Percentiles rank a stretch among this genome's conserved stretches.
Conservation (phyloP, 352 stramenopile genomes). For the Phytophthora capsici region DNA sequence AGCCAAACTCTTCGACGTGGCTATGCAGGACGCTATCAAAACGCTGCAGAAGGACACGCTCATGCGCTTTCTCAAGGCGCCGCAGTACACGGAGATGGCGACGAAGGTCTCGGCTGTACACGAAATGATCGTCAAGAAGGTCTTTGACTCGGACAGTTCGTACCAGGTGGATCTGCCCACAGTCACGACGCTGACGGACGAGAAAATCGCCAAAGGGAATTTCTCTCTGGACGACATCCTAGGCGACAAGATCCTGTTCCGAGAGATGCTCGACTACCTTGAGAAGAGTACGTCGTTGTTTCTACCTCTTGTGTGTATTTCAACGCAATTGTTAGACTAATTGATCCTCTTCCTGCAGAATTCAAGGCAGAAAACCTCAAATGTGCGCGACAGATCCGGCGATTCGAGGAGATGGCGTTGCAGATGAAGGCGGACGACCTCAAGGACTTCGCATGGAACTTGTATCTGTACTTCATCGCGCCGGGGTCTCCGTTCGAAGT, state of each 20-base stretch:
- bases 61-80: slow-evolving; percentile 77
- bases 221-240: slow-evolving; percentile 87
- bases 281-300: slow-evolving; percentile 69
- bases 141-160: slow-evolving; percentile 66
- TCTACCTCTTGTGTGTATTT: not conserved
- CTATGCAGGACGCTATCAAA: slow-evolving; percentile 85
- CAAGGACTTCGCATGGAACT: slow-evolving; percentile 81
- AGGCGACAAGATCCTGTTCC: slow-evolving; percentile 81
- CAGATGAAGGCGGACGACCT: slow-evolving; percentile 75
- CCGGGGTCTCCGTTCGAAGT: slow-evolving; percentile 78
- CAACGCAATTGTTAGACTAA: not conserved
- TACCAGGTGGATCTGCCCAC: slow-evolving; percentile 73
- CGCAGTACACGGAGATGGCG: slow-evolving; percentile 82
- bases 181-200: slow-evolving; percentile 63
- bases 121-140: slow-evolving; percentile 70
- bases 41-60: slow-evolving; percentile 86
- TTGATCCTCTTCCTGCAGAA: slow-evolving; percentile 40
- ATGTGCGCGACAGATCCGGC: slow-evolving; percentile 78
- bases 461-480: slow-evolving; percentile 88
- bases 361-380: slow-evolving; percentile 90
- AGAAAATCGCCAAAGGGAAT: slow-evolving; percentile 59
- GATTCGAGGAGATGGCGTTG: slow-evolving; percentile 78
- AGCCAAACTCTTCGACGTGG: slow-evolving; percentile 84
- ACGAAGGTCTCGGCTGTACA: slow-evolving; percentile 59
- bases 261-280: slow-evolving; percentile 86